phyloP scores from a whole-genome alignment of 2,329 filamentous ascomycete genomes.

The Colletotrichum camelliae region DNA sequence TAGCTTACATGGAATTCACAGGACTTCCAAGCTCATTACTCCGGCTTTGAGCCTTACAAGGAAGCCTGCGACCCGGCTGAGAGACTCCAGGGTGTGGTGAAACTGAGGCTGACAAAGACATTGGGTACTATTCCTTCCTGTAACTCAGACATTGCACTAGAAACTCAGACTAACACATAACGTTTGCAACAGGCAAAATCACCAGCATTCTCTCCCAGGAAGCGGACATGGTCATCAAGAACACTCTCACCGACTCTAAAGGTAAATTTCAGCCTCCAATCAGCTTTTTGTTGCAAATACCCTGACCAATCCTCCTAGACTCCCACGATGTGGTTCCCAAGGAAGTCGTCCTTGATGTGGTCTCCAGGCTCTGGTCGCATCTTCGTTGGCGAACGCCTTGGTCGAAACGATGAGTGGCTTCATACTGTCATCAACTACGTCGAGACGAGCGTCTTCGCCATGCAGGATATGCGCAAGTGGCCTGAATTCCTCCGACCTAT shows the following conservation, averaged over 20 bases:
- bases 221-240: neutral
- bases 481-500: slow-evolving; percentile 44
- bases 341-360: slow-evolving; percentile 26
- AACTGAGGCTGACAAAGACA: neutral
- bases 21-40: neutral
- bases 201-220: neutral
- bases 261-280: neutral
- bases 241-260: neutral
- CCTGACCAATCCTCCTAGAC: neutral
- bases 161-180: neutral
- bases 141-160: neutral
- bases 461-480: slow-evolving; percentile 42
- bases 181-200: neutral
- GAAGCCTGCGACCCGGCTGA: neutral
- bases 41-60: neutral
- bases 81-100: neutral
- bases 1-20: neutral
- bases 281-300: rapidly evolving
- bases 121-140: neutral
- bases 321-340: neutral
- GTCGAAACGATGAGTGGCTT: slow-evolving; percentile 52
- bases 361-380: slow-evolving; percentile 53
- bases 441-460: slow-evolving; percentile 37
- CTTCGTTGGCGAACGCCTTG: slow-evolving; percentile 50
- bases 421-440: slow-evolving; percentile 47